Base-by-base conservation (phyloP, 192 early-diverging fungal species). In the Chytriomyces sp. region DNA sequence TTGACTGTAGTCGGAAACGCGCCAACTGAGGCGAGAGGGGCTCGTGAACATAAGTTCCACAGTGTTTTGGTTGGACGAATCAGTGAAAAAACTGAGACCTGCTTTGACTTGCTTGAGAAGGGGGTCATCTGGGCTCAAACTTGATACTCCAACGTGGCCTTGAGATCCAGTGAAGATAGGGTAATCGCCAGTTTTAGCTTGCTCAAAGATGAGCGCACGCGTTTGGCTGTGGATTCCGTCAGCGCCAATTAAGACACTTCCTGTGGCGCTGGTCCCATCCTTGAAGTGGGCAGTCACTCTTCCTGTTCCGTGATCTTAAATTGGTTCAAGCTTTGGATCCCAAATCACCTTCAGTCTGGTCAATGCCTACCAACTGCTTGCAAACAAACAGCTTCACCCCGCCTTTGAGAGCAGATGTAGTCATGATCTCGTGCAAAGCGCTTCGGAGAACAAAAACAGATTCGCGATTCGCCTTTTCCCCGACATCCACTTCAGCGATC, bases 161-260 rank as follows among this genome's bases (percentile, higher is more conserved):
- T 49, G 44, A n/a, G 10, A 14, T 10, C 44, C 44, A 10, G 44
- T 49, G n/a, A 49, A 49, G 10, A 49, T 49, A 49, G 44, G 44
- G 10, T 10, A 10, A 49, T 49, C 44, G n/a, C n/a, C 44, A 14
- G 44, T 49, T 49, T 49, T n/a, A n/a, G n/a, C 44, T n/a, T 10
- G 44, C 10, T 49, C 44, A n/a, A 49, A 49, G 10, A 49, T 14
- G 10, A 49, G n/a, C 12, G 10, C n/a, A n/a, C 44, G 44, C n/a
- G 73, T 55, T 22, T 8, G 12, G 28, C 30, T 37, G 14, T 55
- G 7, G n/a, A 66, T 25, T n/a, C 69, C 69, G 37, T 70, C 69
- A 12, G 57, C 54, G 25, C 69, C 69, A 28, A 70, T 33, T 5
- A 70, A 10, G 8, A 70, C 62, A 31, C 64, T 34, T 6, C 64